phyloP scores from a whole-genome alignment of 768 basidiomycete species.

The Naganishia onofrii region DNA sequence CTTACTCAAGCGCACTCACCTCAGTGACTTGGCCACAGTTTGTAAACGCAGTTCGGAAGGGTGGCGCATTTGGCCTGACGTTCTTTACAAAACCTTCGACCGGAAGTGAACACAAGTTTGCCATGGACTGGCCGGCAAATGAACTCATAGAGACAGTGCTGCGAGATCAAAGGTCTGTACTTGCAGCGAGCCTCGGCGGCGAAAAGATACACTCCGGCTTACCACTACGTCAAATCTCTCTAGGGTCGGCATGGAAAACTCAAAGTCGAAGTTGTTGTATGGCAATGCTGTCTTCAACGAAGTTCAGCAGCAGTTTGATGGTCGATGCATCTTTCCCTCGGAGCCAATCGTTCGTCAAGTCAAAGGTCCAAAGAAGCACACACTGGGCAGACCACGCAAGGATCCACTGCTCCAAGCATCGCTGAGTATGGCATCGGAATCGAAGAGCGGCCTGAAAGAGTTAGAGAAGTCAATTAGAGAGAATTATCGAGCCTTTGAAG shows the following conservation, averaged over 20 bases:
- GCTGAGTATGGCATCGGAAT: background rate
- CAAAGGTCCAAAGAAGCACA: background rate
- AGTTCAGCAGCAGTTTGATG: background rate
- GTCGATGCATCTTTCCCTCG: background rate
- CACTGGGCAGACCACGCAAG: background rate
- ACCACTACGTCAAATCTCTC: too few species aligned
- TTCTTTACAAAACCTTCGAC: too few species aligned
- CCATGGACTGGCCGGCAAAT: too few species aligned
- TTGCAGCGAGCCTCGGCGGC: too few species aligned
- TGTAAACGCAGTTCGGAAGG: too few species aligned
- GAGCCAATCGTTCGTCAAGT: slow-evolving; percentile 1
- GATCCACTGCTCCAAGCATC: background rate
- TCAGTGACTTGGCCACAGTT: too few species aligned
- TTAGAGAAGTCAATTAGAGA: background rate
- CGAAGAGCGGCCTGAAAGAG: background rate
- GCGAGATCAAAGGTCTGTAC: too few species aligned
- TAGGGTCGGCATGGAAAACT: background rate
- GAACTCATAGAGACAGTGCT: too few species aligned
- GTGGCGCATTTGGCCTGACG: too few species aligned
- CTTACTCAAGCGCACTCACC: too few species aligned
- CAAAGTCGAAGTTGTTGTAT: background rate
- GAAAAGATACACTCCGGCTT: too few species aligned
- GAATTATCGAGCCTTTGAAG: background rate
- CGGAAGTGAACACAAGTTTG: too few species aligned
- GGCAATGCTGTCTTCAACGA: slow-evolving; percentile 5